Conservation (phyloP, 306 rosid genomes). For the Macrotyloma uniflorum region DNA sequence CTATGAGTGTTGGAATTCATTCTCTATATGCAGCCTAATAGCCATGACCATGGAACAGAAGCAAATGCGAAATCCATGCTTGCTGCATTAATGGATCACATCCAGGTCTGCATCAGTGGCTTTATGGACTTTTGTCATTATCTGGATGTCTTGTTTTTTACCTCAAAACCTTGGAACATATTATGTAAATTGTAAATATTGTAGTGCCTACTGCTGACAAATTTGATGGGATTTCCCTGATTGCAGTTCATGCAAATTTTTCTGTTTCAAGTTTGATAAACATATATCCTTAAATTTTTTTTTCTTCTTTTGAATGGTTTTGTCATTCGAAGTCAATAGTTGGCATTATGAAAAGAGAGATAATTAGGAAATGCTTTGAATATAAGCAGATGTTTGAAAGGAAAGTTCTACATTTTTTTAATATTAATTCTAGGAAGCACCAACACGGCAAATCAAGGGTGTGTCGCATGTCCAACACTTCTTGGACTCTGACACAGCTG, state of each 20-base stretch:
- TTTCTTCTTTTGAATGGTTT: slow-evolving; percentile 6
- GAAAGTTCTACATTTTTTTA: neutral
- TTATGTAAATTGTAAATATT: slow-evolving; percentile 13
- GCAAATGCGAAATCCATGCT: slow-evolving; percentile 63
- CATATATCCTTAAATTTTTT: neutral
- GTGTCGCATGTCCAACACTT: too few species aligned
- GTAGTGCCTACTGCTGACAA: slow-evolving; percentile 1
- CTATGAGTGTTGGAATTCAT: slow-evolving; percentile 28
- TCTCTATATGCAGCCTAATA: slow-evolving; percentile 79
- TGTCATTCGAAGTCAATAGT: neutral
- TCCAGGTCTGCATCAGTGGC: slow-evolving; percentile 62
- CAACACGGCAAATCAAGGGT: too few species aligned
- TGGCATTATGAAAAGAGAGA: neutral
- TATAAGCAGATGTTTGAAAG: neutral
- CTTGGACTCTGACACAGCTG: too few species aligned
- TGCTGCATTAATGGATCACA: slow-evolving; percentile 79
- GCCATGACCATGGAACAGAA: slow-evolving; percentile 78
- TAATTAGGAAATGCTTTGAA: slow-evolving; percentile 8
- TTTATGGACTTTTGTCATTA: slow-evolving; percentile 6
- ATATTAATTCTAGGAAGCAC: neutral
- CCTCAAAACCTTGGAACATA: slow-evolving; percentile 12
- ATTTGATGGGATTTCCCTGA: neutral
- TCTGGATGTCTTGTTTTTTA: slow-evolving; percentile 1
- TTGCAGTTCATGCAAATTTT: slow-evolving; percentile 19
- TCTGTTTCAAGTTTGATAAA: slow-evolving; percentile 14